Conservation (phyloP, 2,329 filamentous ascomycete genomes). For the Fusarium sp. region DNA sequence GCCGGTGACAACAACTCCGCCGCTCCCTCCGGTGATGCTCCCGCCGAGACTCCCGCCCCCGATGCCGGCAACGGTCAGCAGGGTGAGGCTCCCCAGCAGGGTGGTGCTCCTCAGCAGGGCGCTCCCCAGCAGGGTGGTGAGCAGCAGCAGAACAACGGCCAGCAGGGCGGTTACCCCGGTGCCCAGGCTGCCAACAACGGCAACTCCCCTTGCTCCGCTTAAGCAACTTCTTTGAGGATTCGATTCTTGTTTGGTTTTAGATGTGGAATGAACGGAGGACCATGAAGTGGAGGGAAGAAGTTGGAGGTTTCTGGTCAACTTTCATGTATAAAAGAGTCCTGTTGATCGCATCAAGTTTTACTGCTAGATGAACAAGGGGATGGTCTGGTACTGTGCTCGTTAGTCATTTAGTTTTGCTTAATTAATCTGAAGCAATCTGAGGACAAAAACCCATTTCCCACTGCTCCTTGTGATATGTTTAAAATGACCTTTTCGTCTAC, state of each 20-base stretch:
- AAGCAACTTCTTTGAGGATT: background rate
- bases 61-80: background rate
- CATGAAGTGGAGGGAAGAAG: slow-evolving; percentile 1
- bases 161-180: slow-evolving; percentile 8
- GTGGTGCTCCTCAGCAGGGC: background rate
- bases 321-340: slow-evolving; percentile 27
- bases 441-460: background rate
- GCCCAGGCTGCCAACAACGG: background rate
- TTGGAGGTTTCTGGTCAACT: slow-evolving; percentile 17
- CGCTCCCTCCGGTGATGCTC: background rate
- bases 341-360: slow-evolving; percentile 22
- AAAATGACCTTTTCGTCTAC: fast-evolving
- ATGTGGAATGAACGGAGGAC: slow-evolving; percentile 11
- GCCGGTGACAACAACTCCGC: background rate
- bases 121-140: background rate
- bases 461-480: background rate
- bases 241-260: slow-evolving; percentile 7
- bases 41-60: background rate
- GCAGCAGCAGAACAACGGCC: background rate
- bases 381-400: slow-evolving; percentile 32
- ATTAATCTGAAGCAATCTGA: slow-evolving; percentile 23
- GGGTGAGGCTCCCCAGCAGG: background rate
- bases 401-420: slow-evolving; percentile 27
- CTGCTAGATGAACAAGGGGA: slow-evolving; percentile 22
- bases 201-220: slow-evolving; percentile 16